Conservation (phyloP, 2,329 filamentous ascomycete species). For the Fusarium azukiicola region DNA sequence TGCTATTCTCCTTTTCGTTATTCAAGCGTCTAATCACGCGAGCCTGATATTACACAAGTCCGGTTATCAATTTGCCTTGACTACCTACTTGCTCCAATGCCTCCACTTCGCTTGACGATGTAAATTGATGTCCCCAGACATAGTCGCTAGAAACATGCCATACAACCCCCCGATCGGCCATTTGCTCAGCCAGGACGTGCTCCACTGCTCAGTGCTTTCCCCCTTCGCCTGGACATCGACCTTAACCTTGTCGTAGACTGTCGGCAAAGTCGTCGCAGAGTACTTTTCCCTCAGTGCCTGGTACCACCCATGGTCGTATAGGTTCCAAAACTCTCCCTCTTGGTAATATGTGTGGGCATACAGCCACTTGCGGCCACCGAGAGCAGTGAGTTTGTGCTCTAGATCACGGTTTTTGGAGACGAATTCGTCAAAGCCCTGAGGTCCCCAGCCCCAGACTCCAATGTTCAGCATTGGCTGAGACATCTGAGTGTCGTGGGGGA, state of each 20-base stretch:
- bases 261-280: conserved; percentile 77
- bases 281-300: conserved; percentile 80
- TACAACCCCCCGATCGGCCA: conserved; percentile 50
- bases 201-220: not conserved
- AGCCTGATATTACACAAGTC: not conserved
- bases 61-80: not conserved
- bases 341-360: conserved; percentile 90
- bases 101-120: conserved; percentile 43
- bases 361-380: conserved; percentile 90
- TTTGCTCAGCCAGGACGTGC: not conserved
- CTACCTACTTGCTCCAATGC: not conserved
- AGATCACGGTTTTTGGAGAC: conserved; percentile 82
- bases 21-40: not conserved
- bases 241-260: conserved; percentile 84
- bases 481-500: accelerated
- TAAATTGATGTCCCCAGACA: conserved; percentile 44
- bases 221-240: conserved; percentile 61
- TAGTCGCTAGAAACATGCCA: conserved; percentile 46
- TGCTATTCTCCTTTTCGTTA: not conserved
- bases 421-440: conserved; percentile 73
- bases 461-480: conserved; percentile 73
- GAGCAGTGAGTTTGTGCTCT: conserved; percentile 80
- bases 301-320: conserved; percentile 80
- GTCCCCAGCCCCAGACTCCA: conserved; percentile 87
- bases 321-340: conserved; percentile 81